Percentiles rank a stretch among this genome's conserved stretches.
Conservation (phyloP, 768 basidiomycete species). For the Suillus discolor region DNA sequence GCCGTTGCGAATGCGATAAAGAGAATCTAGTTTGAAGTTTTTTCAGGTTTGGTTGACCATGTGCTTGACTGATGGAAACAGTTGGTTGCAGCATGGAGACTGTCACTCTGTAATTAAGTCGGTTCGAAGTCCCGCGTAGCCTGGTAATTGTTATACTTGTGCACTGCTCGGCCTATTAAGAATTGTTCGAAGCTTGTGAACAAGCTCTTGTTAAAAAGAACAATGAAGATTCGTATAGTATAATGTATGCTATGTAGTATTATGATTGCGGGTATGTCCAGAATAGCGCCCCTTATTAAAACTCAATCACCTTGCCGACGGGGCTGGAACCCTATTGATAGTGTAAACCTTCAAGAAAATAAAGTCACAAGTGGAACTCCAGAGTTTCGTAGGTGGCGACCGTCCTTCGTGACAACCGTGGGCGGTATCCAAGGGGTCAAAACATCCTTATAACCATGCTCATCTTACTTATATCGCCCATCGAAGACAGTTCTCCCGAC, state of each 20-base stretch:
- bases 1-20: not conserved
- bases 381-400: constrained; percentile 33
- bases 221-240: not conserved
- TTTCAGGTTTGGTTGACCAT: not conserved
- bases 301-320: constrained; percentile 65
- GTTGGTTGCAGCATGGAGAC: constrained; percentile 2
- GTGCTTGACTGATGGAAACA: constrained; percentile 1
- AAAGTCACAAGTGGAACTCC: constrained; percentile 26
- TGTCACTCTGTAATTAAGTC: not conserved
- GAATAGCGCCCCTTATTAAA: constrained; percentile 6
- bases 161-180: not conserved
- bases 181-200: not conserved
- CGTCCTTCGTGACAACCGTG: constrained; percentile 37
- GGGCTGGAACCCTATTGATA: constrained; percentile 48
- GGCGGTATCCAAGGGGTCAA: constrained; percentile 36
- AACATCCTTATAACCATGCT: constrained; percentile 30
- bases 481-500: constrained; percentile 22
- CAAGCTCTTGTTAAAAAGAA: not conserved
- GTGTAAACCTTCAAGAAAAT: constrained; percentile 26
- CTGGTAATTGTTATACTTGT: not conserved
- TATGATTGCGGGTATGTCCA: not conserved
- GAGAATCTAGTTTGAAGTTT: not conserved
- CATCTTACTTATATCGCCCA: constrained; percentile 16
- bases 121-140: not conserved
- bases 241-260: not conserved